These are phyloP conservation scores for Silene latifolia DNA, from an alignment of 148 eudicot genomes.

Conservation along the genomic window DNA sequence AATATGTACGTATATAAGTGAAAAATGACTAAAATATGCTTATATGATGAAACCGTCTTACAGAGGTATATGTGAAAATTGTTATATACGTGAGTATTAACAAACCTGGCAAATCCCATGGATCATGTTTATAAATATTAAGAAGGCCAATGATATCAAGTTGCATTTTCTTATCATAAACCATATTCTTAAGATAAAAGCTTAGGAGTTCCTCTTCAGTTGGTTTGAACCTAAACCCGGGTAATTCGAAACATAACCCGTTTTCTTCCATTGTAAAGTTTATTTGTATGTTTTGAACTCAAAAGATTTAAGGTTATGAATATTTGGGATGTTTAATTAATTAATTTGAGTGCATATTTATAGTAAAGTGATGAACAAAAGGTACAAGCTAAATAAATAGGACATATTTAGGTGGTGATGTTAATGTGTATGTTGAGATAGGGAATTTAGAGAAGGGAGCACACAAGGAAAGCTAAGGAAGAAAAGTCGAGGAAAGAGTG, in stretches of 20 bases:
- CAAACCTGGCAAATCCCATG: constrained; percentile 69
- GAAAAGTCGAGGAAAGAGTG: constrained; percentile 25
- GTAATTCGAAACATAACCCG: constrained; percentile 40
- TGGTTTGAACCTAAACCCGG: constrained; percentile 86
- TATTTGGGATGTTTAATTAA: neutral
- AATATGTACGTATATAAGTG: too few species aligned
- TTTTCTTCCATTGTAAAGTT: constrained; percentile 37
- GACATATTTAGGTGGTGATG: neutral
- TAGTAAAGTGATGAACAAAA: neutral
- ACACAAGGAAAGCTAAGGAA: neutral
- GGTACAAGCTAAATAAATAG: neutral
- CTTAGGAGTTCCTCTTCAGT: constrained; percentile 77
- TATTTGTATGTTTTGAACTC: neutral
- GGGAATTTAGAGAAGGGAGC: too few species aligned
- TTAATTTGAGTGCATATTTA: neutral
- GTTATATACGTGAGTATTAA: neutral
- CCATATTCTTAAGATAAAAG: constrained; percentile 63
- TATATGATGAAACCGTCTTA: neutral
- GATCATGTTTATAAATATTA: constrained; percentile 67
- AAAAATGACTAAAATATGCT: too few species aligned
- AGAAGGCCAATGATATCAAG: constrained; percentile 53
- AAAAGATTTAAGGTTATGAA: neutral
- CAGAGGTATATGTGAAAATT: neutral
- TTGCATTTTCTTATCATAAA: constrained; percentile 39
- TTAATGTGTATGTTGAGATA: neutral